Evolutionary conservation across 2,329 filamentous ascomycete species (phyloP).

Genomic region (Penicillium capsulatum): DNA sequence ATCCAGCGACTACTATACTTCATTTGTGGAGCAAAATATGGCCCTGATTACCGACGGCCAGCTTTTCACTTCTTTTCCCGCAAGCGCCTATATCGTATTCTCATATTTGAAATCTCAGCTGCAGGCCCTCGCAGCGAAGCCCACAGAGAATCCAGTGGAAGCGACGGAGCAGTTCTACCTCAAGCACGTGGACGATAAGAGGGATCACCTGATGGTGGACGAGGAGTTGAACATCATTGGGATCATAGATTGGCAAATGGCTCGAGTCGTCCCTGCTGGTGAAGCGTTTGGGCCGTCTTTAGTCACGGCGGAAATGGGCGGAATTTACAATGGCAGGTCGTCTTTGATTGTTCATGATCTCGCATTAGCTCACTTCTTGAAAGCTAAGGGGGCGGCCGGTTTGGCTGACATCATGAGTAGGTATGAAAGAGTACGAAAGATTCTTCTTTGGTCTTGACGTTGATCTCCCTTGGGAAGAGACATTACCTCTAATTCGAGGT

Average conservation of each 20-base stretch:
- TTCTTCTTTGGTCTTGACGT: conserved; percentile 16
- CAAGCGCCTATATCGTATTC: conserved; percentile 8
- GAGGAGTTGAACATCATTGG: conserved; percentile 38
- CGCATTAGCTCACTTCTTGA: conserved; percentile 9
- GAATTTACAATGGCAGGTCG: conserved; percentile 8
- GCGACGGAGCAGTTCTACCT: conserved; percentile 8
- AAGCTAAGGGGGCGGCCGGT: conserved; percentile 3
- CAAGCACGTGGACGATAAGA: conserved; percentile 12
- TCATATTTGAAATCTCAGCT: conserved; percentile 8
- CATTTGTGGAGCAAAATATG: conserved; percentile 12
- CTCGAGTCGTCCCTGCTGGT: conserved; percentile 11
- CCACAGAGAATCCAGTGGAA: background rate
- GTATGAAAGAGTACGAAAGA: conserved; percentile 10
- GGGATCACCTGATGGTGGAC: conserved; percentile 10
- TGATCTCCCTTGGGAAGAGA: conserved; percentile 11
- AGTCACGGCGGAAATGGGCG: conserved; percentile 10
- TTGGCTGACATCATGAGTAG: conserved; percentile 10
- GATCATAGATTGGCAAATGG: conserved; percentile 47
- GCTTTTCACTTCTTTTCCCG: conserved; percentile 8
- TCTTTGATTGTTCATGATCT: conserved; percentile 10
- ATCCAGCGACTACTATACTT: conserved; percentile 7
- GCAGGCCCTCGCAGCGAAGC: conserved; percentile 1
- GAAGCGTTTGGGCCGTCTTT: conserved; percentile 15
- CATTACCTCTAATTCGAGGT: conserved; percentile 3
- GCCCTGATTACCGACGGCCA: conserved; percentile 9